These are phyloP conservation scores for Nothomitra cinnamomea DNA, from an alignment of 2,329 filamentous ascomycete genomes.

Conservation along the genomic window DNA sequence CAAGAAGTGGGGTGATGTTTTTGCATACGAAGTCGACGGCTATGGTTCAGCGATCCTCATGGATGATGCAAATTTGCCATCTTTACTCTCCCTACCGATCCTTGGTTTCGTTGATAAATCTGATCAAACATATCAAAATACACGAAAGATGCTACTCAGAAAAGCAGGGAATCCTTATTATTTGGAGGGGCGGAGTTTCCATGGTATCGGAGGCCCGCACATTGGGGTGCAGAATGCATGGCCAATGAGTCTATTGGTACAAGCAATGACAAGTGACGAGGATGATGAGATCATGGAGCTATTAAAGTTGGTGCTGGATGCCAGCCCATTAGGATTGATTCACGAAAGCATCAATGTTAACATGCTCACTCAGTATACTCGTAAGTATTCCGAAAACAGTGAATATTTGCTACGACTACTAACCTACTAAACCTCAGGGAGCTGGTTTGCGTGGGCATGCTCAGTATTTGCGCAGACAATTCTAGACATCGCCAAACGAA, in stretches of 20 bases:
- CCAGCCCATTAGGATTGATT: constrained; percentile 60
- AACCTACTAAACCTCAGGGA: constrained; percentile 27
- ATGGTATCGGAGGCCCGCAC: constrained; percentile 72
- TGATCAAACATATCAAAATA: constrained; percentile 71
- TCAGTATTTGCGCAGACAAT: constrained; percentile 90
- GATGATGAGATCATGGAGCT: constrained; percentile 67
- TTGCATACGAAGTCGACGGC: constrained; percentile 77
- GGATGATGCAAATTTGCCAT: constrained; percentile 82
- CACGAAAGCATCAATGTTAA: constrained; percentile 90
- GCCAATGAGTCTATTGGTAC: constrained; percentile 89
- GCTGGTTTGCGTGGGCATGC: constrained; percentile 98
- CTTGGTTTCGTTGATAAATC: constrained; percentile 53
- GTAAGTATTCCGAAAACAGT: constrained; percentile 28
- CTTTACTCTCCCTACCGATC: constrained; percentile 58
- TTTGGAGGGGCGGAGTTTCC: constrained; percentile 57
- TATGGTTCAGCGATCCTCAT: constrained; percentile 70
- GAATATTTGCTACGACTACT: neutral
- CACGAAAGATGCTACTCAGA: constrained; percentile 62
- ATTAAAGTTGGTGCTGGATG: constrained; percentile 56
- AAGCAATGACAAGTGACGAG: constrained; percentile 73
- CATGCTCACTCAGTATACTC: constrained; percentile 50
- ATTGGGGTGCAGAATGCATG: constrained; percentile 83
- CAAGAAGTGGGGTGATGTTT: constrained; percentile 59
- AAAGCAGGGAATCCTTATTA: constrained; percentile 78
- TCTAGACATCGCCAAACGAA: constrained; percentile 71